Evolutionary conservation across 2,329 filamentous ascomycete genomes (phyloP), one percentile per base, ranked within the genome.

Genomic region (Botrytis cinerea): DNA sequence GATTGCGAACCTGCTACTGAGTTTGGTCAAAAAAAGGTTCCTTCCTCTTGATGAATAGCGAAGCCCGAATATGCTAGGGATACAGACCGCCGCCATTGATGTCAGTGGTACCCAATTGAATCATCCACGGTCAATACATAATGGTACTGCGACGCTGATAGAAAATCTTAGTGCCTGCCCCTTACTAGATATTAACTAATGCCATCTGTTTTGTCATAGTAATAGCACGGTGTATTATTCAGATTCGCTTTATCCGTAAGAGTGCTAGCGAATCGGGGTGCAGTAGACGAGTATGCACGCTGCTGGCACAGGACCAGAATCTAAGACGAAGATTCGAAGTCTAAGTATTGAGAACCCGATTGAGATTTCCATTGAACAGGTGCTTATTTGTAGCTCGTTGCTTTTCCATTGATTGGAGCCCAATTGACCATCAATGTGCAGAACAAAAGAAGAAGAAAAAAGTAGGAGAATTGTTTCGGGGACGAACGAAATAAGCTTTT

Each of bases 401-500:
- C 25, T 46, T 66, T 5, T 35, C 62, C 28, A 40, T n/a, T n/a
- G 28, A 48, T 48, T 2, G 25, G 6, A 46, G 12, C 22, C 10
- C 16, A 64, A 64, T 45, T 28, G n/a, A 12, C n/a, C 14, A 43
- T 28, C 48, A 68, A 43, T 57, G 32, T 43, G 35, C 51, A 54
- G 40, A 22, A n/a, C 28, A 22, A 38, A 32, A 28, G 20, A 18
- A 16, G 20, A 57, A 14, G 35, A 32, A 68, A 28, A 43, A 57
- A 51, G 48, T n/a, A 51, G 38, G 40, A 40, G 14, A 54, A 12
- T n/a, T 45, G 22, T 9, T 38, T 57, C 43, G n/a, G 35, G n/a
- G 18, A 48, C 54, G 66, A 69, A 69, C 25, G 48, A 59, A 69
- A 69, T 38, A 69, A 69, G 66, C 66, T 57, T 69, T 69, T 32